Evolutionary conservation across 2,329 filamentous ascomycete species (phyloP).

Genomic region (Aspergillus sp.): DNA sequence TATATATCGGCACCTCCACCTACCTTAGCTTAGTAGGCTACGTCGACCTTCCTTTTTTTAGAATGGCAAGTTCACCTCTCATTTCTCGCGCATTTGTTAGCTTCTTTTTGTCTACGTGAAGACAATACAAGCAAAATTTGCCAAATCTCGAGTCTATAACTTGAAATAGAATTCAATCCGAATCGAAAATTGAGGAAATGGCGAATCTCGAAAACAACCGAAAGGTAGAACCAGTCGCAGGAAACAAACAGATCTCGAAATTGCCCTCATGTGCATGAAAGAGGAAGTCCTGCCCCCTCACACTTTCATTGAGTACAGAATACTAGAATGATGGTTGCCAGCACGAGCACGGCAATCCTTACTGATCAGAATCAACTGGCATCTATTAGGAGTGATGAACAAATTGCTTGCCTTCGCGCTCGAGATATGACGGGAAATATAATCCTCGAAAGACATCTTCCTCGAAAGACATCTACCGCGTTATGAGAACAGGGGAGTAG

Average conservation of each 20-base stretch:
- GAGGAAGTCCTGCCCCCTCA: slow-evolving; percentile 2
- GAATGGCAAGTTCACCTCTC: no score
- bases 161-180: background rate
- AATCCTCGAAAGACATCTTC: no score
- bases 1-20: no score
- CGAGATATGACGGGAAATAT: no score
- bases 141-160: no score
- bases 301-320: slow-evolving; percentile 1
- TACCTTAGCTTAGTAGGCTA: no score
- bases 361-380: slow-evolving; percentile 6
- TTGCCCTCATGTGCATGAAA: slow-evolving; percentile 3
- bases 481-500: no score
- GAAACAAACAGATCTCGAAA: slow-evolving; percentile 5
- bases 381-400: slow-evolving; percentile 2
- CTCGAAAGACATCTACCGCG: no score
- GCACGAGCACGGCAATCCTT: slow-evolving; percentile 4
- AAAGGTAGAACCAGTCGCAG: slow-evolving; percentile 5
- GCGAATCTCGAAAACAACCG: slow-evolving; percentile 8
- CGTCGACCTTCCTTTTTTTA: no score
- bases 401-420: background rate
- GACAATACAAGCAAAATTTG: no score
- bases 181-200: slow-evolving; percentile 7
- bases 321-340: slow-evolving; percentile 5
- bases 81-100: no score
- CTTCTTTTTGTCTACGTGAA: no score